Evolutionary conservation across 129 eudicot genomes (phyloP).

Genomic region (Flaveria bidentis): DNA sequence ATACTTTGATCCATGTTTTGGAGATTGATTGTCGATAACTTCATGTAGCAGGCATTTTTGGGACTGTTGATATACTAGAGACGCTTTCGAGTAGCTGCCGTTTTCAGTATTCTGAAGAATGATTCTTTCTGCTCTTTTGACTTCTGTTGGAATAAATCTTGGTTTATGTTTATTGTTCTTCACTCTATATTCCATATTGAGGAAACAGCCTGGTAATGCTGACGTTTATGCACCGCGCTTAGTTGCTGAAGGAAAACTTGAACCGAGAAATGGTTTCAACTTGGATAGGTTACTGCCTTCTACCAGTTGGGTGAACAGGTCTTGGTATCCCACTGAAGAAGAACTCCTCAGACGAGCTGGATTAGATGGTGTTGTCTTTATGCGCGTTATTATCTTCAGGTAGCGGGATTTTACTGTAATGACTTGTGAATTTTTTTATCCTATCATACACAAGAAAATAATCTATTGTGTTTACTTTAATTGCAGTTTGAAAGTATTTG

Average conservation of each 20-base stretch:
- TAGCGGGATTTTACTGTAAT: slow-evolving; percentile 21
- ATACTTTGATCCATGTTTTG: not conserved
- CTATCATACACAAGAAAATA: slow-evolving; percentile 16
- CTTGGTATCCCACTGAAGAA: slow-evolving; percentile 78
- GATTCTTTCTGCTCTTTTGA: slow-evolving; percentile 91
- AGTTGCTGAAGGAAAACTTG: slow-evolving; percentile 61
- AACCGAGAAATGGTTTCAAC: slow-evolving; percentile 44
- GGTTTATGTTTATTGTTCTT: slow-evolving; percentile 67
- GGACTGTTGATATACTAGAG: slow-evolving; percentile 14
- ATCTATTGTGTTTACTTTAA: slow-evolving; percentile 26
- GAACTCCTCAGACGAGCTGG: slow-evolving; percentile 67
- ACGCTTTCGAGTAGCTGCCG: slow-evolving; percentile 6
- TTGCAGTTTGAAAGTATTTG: slow-evolving; percentile 72
- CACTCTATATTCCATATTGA: slow-evolving; percentile 65
- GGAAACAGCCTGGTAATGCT: slow-evolving; percentile 70
- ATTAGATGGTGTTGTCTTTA: slow-evolving; percentile 88
- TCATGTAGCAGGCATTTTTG: slow-evolving; percentile 21
- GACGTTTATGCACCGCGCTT: slow-evolving; percentile 77
- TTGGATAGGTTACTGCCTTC: slow-evolving; percentile 65
- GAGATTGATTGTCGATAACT: slow-evolving; percentile 7
- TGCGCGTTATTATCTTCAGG: slow-evolving; percentile 79
- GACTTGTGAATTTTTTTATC: not conserved
- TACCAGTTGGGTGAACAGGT: slow-evolving; percentile 69
- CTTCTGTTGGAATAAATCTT: slow-evolving; percentile 87
- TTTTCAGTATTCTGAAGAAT: slow-evolving; percentile 42